These are phyloP conservation scores for Ophiostoma sp. DNA, from an alignment of 2,329 filamentous ascomycete species.

Conservation along the genomic window DNA sequence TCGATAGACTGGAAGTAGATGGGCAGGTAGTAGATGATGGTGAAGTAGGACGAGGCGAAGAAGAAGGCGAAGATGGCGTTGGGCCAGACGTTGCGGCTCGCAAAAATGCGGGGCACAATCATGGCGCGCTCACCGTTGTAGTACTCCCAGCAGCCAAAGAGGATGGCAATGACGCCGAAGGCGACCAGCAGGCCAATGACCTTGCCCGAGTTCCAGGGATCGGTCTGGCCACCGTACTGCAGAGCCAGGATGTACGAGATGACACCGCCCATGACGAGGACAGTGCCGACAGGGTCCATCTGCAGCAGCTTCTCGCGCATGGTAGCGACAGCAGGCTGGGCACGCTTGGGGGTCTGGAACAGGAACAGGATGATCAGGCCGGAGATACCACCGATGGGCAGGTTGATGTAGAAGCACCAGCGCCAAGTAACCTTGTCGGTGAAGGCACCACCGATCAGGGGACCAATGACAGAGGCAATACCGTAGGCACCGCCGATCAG, in stretches of 20 bases:
- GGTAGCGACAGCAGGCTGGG: slow-evolving; percentile 35
- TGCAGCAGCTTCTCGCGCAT: slow-evolving; percentile 44
- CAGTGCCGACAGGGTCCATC: slow-evolving; percentile 44
- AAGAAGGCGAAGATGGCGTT: slow-evolving; percentile 45
- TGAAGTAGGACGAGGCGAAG: slow-evolving; percentile 46
- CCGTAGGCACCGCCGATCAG: slow-evolving; percentile 29
- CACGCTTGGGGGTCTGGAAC: slow-evolving; percentile 40
- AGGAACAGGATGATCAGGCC: slow-evolving; percentile 36
- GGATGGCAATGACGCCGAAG: slow-evolving; percentile 31
- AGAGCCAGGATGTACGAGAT: slow-evolving; percentile 45
- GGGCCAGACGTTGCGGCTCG: slow-evolving; percentile 45
- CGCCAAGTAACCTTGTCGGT: slow-evolving; percentile 34
- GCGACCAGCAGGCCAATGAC: slow-evolving; percentile 42
- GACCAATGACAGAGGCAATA: slow-evolving; percentile 37
- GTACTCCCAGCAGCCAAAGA: slow-evolving; percentile 39
- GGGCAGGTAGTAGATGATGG: slow-evolving; percentile 49
- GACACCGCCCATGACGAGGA: slow-evolving; percentile 43
- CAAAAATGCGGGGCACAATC: slow-evolving; percentile 49
- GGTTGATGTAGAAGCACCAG: slow-evolving; percentile 39
- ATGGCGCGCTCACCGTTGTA: slow-evolving; percentile 50
- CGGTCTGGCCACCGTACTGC: slow-evolving; percentile 45
- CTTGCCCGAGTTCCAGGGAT: slow-evolving; percentile 39
- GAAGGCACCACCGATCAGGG: slow-evolving; percentile 35
- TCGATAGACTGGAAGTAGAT: slow-evolving; percentile 55
- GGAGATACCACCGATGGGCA: slow-evolving; percentile 37